Evolutionary conservation across 2,329 filamentous ascomycete genomes (phyloP).

Genomic region (Fusarium globosum): DNA sequence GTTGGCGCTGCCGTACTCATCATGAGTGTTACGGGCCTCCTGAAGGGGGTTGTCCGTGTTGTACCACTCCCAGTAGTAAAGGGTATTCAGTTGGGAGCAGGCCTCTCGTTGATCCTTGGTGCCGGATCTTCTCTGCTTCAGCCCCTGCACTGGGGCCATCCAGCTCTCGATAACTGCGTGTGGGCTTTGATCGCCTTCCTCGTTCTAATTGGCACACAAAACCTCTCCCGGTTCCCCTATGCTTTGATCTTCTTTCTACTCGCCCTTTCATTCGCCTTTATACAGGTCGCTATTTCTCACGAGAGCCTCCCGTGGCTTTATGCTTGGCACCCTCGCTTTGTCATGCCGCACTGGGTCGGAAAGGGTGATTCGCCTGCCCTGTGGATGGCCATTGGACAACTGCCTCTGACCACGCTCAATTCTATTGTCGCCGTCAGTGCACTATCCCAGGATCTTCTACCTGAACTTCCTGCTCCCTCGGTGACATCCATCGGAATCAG

Average conservation of each 20-base stretch:
- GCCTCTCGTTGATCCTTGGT: slow-evolving; percentile 82
- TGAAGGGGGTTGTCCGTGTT: slow-evolving; percentile 76
- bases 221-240: slow-evolving; percentile 77
- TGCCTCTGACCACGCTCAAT: slow-evolving; percentile 92
- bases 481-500: slow-evolving; percentile 84
- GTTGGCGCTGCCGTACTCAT: slow-evolving; percentile 79
- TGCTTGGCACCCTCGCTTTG: slow-evolving; percentile 69
- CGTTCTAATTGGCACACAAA: slow-evolving; percentile 74
- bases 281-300: slow-evolving; percentile 49
- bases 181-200: slow-evolving; percentile 82
- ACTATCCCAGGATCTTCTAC: slow-evolving; percentile 81
- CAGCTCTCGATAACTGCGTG: slow-evolving; percentile 80
- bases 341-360: slow-evolving; percentile 51
- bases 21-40: slow-evolving; percentile 82
- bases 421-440: slow-evolving; percentile 90
- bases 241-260: slow-evolving; percentile 77
- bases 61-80: slow-evolving; percentile 91
- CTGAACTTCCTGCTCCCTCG: slow-evolving; percentile 72
- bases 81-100: slow-evolving; percentile 93
- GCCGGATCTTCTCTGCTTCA: slow-evolving; percentile 76
- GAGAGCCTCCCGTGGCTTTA: slow-evolving; percentile 62
- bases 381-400: slow-evolving; percentile 81
- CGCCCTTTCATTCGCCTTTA: slow-evolving; percentile 73
- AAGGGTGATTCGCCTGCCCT: slow-evolving; percentile 49
- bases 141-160: slow-evolving; percentile 74